Percentiles rank a stretch among this genome's conserved stretches.
Conservation (phyloP, 1,284 basidiomycete genomes). For the Apiotrichum montevideense region DNA sequence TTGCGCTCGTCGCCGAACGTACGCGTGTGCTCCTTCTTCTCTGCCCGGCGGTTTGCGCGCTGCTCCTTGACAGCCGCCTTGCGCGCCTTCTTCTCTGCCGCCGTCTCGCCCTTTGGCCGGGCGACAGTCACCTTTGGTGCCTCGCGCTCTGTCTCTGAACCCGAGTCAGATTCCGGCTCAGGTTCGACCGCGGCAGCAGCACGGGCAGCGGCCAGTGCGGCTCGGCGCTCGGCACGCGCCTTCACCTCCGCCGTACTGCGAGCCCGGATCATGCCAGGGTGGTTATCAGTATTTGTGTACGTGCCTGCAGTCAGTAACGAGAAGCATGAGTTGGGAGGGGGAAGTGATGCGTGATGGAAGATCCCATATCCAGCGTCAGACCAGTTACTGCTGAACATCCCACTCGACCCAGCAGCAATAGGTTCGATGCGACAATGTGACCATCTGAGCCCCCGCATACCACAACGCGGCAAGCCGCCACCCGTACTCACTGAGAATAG, state of each 20-base stretch:
- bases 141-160: conserved; percentile 44
- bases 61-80: conserved; percentile 84
- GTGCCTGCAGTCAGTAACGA: conserved; percentile 57
- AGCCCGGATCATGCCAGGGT: conserved; percentile 74
- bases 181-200: conserved; percentile 18
- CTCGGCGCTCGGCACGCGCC: conserved; percentile 21
- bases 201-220: conserved; percentile 13
- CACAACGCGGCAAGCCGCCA: not conserved
- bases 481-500: conserved; percentile 70
- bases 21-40: conserved; percentile 75
- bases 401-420: too few species aligned
- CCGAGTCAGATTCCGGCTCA: conserved; percentile 35
- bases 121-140: conserved; percentile 48
- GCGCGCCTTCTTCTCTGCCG: conserved; percentile 78
- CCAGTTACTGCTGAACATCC: too few species aligned
- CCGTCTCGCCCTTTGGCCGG: conserved; percentile 71
- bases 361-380: too few species aligned
- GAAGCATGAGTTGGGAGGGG: not conserved
- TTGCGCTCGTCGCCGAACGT: conserved; percentile 69
- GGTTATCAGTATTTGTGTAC: conserved; percentile 90
- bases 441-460: not conserved
- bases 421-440: too few species aligned
- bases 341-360: too few species aligned
- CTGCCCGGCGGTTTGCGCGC: conserved; percentile 62
- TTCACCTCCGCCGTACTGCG: conserved; percentile 50